These are phyloP conservation scores for Cystobasidium slooffiae DNA, from an alignment of 1,284 basidiomycete genomes.

Conservation along the genomic window DNA sequence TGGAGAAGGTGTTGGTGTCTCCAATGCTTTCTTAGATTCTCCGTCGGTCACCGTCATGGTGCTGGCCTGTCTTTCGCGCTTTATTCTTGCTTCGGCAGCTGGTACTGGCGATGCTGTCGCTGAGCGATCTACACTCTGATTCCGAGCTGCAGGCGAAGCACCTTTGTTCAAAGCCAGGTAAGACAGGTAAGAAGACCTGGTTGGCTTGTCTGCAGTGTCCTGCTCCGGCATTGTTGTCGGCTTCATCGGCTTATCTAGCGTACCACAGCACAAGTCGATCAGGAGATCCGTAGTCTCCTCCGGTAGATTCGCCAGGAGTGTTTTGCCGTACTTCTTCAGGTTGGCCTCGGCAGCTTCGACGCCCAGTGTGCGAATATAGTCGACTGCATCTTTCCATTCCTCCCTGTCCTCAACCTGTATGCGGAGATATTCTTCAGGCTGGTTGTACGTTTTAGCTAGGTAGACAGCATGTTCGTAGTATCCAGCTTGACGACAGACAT, in stretches of 20 bases:
- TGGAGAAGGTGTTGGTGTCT: neutral
- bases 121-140: neutral
- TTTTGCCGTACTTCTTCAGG: constrained; percentile 56
- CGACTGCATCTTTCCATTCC: constrained; percentile 78
- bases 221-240: neutral
- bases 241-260: constrained; percentile 51
- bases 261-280: constrained; percentile 86
- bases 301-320: constrained; percentile 76
- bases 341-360: constrained; percentile 63
- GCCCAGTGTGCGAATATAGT: constrained; percentile 77
- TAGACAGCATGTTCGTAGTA: constrained; percentile 95
- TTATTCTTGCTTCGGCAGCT: constrained; percentile 46
- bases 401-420: constrained; percentile 93
- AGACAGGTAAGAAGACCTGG: constrained; percentile 43
- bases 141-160: neutral
- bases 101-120: constrained; percentile 3
- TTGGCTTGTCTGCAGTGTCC: constrained; percentile 12
- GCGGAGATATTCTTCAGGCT: constrained; percentile 89
- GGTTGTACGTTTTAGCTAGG: constrained; percentile 85
- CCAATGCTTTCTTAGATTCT: neutral
- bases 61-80: constrained; percentile 17
- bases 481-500: constrained; percentile 93
- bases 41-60: constrained; percentile 9
- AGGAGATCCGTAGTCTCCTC: constrained; percentile 86
- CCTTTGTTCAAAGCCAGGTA: constrained; percentile 42